Evolutionary conservation across 805 yeast genomes (phyloP).

Genomic region (Danielia oregonensis): DNA sequence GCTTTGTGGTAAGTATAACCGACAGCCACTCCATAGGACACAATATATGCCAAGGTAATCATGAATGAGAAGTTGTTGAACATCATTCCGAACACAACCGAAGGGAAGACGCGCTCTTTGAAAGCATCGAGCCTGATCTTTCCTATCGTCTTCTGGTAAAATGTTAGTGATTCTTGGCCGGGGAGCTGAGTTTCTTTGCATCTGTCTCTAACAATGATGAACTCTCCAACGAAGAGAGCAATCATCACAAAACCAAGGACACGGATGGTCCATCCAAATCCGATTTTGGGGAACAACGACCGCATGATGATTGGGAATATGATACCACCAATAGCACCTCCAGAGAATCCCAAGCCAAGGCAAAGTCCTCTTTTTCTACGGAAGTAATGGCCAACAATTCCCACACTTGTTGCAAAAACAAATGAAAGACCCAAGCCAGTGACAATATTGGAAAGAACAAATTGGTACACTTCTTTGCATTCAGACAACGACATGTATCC

Average conservation of each 20-base stretch:
- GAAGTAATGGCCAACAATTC: slow-evolving; percentile 27
- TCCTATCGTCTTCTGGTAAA: slow-evolving; percentile 2
- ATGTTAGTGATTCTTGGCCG: background rate
- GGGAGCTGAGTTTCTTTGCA: slow-evolving; percentile 8
- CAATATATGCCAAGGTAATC: slow-evolving; percentile 19
- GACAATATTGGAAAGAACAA: slow-evolving; percentile 21
- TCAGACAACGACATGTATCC: slow-evolving; percentile 23
- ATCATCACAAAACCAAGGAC: slow-evolving; percentile 21
- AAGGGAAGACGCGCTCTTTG: slow-evolving; percentile 19
- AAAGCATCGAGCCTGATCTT: slow-evolving; percentile 22
- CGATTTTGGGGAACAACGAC: slow-evolving; percentile 22
- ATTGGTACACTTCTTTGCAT: slow-evolving; percentile 20
- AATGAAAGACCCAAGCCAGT: slow-evolving; percentile 24
- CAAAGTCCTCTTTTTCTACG: slow-evolving; percentile 21
- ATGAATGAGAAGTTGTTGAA: background rate
- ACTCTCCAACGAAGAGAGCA: slow-evolving; percentile 13
- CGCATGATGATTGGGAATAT: slow-evolving; percentile 26
- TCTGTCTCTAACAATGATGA: slow-evolving; percentile 19
- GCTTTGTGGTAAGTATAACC: slow-evolving; percentile 18
- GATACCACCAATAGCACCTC: slow-evolving; percentile 32
- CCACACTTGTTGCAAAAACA: slow-evolving; percentile 23
- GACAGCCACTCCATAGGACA: slow-evolving; percentile 23
- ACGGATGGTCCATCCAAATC: slow-evolving; percentile 30
- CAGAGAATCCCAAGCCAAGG: slow-evolving; percentile 26
- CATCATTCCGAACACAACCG: slow-evolving; percentile 16